Conservation (phyloP, 2,329 filamentous ascomycete genomes). For the Pseudohalonectria lignicola region DNA sequence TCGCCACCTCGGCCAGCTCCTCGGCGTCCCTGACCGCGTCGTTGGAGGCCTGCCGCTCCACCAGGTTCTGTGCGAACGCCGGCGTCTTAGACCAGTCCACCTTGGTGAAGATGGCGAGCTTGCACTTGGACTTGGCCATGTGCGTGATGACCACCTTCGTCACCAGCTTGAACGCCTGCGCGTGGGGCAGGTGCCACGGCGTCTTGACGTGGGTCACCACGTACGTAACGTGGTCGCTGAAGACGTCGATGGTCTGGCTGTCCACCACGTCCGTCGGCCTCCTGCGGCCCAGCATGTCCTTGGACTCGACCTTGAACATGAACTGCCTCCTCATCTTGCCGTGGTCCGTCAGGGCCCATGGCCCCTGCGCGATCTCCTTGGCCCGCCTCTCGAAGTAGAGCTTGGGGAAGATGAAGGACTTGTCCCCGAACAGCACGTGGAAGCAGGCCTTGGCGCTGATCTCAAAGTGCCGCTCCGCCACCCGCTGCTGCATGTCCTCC, state of each 20-base stretch:
- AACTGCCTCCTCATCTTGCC: constrained; percentile 69
- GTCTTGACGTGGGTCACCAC: constrained; percentile 52
- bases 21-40: constrained; percentile 64
- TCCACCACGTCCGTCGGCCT: constrained; percentile 59
- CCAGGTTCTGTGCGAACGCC: constrained; percentile 45
- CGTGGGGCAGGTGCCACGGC: constrained; percentile 78
- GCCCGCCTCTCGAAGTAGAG: constrained; percentile 77
- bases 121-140: constrained; percentile 82
- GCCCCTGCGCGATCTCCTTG: constrained; percentile 71
- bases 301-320: constrained; percentile 62
- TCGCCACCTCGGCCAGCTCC: constrained; percentile 64
- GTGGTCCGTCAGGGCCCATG: constrained; percentile 65
- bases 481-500: constrained; percentile 64
- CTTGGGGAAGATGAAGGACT: constrained; percentile 86
- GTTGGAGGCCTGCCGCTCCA: constrained; percentile 62
- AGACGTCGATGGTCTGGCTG: constrained; percentile 75
- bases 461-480: constrained; percentile 73
- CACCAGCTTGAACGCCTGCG: constrained; percentile 66
- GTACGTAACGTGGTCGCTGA: constrained; percentile 63
- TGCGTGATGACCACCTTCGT: constrained; percentile 93
- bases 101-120: constrained; percentile 76
- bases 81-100: constrained; percentile 75
- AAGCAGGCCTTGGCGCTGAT: constrained; percentile 91
- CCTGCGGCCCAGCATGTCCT: constrained; percentile 52
- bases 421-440: constrained; percentile 93